These are phyloP conservation scores for Lodderomyces margitis DNA, from an alignment of 1,139 yeast genomes.

Conservation along the genomic window DNA sequence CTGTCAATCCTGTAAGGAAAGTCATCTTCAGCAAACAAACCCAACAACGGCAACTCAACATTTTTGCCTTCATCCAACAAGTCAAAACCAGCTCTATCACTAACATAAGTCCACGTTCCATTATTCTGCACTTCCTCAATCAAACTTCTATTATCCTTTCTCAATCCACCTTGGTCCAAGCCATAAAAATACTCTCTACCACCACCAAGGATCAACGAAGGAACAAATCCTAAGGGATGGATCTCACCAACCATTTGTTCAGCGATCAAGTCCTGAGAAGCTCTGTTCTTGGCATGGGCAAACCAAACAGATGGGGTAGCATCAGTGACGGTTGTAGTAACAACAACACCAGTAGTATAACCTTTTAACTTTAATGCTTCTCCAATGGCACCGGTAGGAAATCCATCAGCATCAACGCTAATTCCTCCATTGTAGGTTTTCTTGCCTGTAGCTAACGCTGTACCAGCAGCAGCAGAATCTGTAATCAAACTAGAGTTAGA, in stretches of 20 bases:
- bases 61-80: slow-evolving; percentile 47
- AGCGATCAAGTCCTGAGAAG: slow-evolving; percentile 80
- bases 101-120: slow-evolving; percentile 57
- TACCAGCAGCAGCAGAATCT: slow-evolving; percentile 94
- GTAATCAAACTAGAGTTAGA: slow-evolving; percentile 74
- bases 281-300: slow-evolving; percentile 69
- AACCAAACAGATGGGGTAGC: slow-evolving; percentile 91
- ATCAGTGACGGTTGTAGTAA: slow-evolving; percentile 68
- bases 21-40: slow-evolving; percentile 65
- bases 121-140: slow-evolving; percentile 53
- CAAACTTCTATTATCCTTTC: slow-evolving; percentile 64
- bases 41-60: slow-evolving; percentile 68
- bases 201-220: slow-evolving; percentile 85
- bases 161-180: slow-evolving; percentile 51
- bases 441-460: slow-evolving; percentile 78
- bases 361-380: slow-evolving; percentile 83
- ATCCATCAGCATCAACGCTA: slow-evolving; percentile 58
- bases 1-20: slow-evolving; percentile 83
- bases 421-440: slow-evolving; percentile 85
- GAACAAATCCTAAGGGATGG: slow-evolving; percentile 67
- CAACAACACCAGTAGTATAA: slow-evolving; percentile 79
- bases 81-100: slow-evolving; percentile 57
- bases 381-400: slow-evolving; percentile 77
- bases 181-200: slow-evolving; percentile 79
- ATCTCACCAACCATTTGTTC: slow-evolving; percentile 71